phyloP scores from a whole-genome alignment of 1,284 basidiomycete genomes.

The Puccinia novopanici region DNA sequence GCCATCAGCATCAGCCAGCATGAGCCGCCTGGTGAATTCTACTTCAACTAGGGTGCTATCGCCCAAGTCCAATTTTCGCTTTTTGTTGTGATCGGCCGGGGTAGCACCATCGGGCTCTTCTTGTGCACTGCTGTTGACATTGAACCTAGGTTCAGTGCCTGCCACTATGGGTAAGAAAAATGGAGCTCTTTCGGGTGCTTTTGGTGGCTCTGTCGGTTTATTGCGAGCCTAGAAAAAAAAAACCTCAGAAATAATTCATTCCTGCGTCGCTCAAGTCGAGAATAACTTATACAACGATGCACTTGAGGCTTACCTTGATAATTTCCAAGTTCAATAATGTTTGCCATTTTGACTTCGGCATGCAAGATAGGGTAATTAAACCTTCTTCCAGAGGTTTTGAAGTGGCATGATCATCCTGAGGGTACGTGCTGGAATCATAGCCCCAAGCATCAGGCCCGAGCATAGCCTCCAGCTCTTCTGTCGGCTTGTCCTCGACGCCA shows the following conservation, averaged over 20 bases:
- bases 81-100: constrained; percentile 40
- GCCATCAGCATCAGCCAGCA: constrained; percentile 65
- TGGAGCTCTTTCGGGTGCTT: constrained; percentile 89
- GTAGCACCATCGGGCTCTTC: constrained; percentile 55
- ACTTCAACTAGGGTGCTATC: constrained; percentile 67
- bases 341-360: constrained; percentile 93
- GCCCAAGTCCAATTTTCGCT: constrained; percentile 60
- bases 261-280: not conserved
- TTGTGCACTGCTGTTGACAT: constrained; percentile 62
- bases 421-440: not conserved
- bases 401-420: constrained; percentile 51
- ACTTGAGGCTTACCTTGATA: constrained; percentile 69
- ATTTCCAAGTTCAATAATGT: constrained; percentile 92
- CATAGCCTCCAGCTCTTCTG: constrained; percentile 43
- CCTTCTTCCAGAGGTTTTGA: constrained; percentile 64
- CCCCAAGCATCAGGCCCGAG: constrained; percentile 30
- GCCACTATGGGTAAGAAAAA: constrained; percentile 93
- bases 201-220: constrained; percentile 92
- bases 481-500: constrained; percentile 69
- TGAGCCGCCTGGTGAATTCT: constrained; percentile 71
- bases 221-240: constrained; percentile 72
- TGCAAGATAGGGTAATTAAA: constrained; percentile 83
- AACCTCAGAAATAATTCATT: not conserved
- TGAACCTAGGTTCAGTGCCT: constrained; percentile 78
- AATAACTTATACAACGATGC: not conserved